Percentiles rank a stretch among this genome's conserved stretches.
Conservation (phyloP, 495 filamentous ascomycete species). For the Aspergillus ostianus region DNA sequence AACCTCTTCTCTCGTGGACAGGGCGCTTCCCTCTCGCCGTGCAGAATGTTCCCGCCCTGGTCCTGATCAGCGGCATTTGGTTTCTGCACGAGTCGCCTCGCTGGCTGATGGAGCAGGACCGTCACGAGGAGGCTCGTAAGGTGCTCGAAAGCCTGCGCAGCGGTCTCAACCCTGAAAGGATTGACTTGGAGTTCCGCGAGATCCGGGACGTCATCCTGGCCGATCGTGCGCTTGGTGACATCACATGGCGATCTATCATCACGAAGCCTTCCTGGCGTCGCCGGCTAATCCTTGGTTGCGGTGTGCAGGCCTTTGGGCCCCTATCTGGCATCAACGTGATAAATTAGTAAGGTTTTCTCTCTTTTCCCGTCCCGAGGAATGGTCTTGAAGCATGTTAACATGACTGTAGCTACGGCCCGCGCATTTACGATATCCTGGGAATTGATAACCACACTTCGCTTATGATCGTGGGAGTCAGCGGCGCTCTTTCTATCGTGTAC, state of each 20-base stretch:
- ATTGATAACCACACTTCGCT: conserved; percentile 44
- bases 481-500: conserved; percentile 39
- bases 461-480: conserved; percentile 51
- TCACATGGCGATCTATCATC: too few relatives aligned
- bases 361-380: conserved; percentile 21
- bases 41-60: conserved; percentile 47
- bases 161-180: conserved; percentile 15
- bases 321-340: background rate
- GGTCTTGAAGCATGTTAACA: background rate
- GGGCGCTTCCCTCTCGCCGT: conserved; percentile 54
- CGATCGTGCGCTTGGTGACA: too few relatives aligned
- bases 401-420: conserved; percentile 45
- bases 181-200: conserved; percentile 29
- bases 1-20: background rate
- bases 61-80: conserved; percentile 50
- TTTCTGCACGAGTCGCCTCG: conserved; percentile 56
- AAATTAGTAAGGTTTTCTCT: conserved; percentile 39
- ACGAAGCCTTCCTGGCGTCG: too few relatives aligned
- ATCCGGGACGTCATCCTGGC: conserved; percentile 23
- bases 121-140: conserved; percentile 55
- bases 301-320: too few relatives aligned
- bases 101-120: conserved; percentile 64
- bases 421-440: conserved; percentile 51
- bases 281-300: too few relatives aligned
- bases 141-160: conserved; percentile 18